Base-by-base conservation (phyloP, 192 early-diverging fungal species). In the Gamsiella multidivaricata region DNA sequence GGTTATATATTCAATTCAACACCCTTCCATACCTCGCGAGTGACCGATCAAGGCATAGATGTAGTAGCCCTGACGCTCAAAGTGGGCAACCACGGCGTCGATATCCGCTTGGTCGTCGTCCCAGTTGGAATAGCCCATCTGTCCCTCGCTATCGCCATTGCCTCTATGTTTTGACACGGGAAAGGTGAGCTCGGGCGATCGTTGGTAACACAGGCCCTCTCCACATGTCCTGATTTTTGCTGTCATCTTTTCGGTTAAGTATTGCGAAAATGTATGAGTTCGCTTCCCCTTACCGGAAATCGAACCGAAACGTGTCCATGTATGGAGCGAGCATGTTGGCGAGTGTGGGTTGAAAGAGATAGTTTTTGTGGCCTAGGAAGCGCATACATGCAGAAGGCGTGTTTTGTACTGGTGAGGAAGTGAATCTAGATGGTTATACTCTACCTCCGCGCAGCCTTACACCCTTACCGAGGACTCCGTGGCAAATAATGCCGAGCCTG, bases 221-320 rank as follows among this genome's bases (percentile, higher is more conserved):
- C 15, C 23, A 3, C 29, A 5, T 11, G 5, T 31, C 29, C 9
- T 31, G 22, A 31, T 54, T 12, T 7, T 31, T 32, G 28, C 28
- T 54, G 2, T 57, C 36, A 20, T 57, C 15, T 42, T 57, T 57
- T 42, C 10, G 23, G 22, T 23, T 3, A 20, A 45, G 18, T 11
- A 47, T 29, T 14, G 29, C 37, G 28, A 20, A 15, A 52, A 4
- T 10, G 37, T 49, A 26, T 11, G 14, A 9, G 7, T 14, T 22
- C 23, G 17, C 31, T 51, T n/a, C 14, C 7, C 18, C 51, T 22
- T 69, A 78, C 74, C 74, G 42, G 47, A 84, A 84, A 58, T 84
- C 83, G 54, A 84, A 84, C 23, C 83, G 81, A 47, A 84, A 81
- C 14, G 82, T 72, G 54, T 80, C 79, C 65, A 80, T 72, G 46